Percentiles rank a stretch among this genome's conserved stretches.
Conservation (phyloP, 371 early-diverging fungal genomes). For the Rhizopus delemar region DNA sequence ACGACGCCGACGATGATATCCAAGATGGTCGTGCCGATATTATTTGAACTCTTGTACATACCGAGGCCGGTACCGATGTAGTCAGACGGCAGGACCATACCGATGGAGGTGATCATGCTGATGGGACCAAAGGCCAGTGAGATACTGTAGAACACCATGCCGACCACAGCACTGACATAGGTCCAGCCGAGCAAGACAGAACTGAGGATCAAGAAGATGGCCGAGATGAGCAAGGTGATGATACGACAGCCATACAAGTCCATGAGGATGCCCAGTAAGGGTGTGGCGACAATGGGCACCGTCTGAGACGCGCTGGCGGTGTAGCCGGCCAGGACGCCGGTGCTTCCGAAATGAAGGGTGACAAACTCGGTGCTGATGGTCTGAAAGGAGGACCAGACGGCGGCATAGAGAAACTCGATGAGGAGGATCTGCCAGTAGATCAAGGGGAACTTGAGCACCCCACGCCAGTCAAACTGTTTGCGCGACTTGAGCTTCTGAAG, state of each 20-base stretch:
- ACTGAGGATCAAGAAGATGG: constrained; percentile 32
- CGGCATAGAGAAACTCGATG: constrained; percentile 45
- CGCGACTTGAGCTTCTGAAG: constrained; percentile 18
- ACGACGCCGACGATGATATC: constrained; percentile 66
- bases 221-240: constrained; percentile 25
- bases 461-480: constrained; percentile 28
- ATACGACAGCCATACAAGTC: constrained; percentile 52
- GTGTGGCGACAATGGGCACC: constrained; percentile 65
- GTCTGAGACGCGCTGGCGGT: constrained; percentile 62
- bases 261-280: constrained; percentile 62
- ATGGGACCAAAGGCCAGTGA: constrained; percentile 70
- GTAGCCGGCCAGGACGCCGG: constrained; percentile 44
- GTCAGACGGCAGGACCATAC: constrained; percentile 56
- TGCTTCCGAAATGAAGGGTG: constrained; percentile 34
- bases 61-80: constrained; percentile 70
- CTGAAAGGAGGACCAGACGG: constrained; percentile 53
- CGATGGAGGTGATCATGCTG: constrained; percentile 62
- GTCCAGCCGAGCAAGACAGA: constrained; percentile 35
- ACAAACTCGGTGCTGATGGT: constrained; percentile 45
- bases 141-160: constrained; percentile 65
- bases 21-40: constrained; percentile 63
- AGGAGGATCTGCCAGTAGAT: constrained; percentile 43
- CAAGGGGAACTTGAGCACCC: constrained; percentile 39
- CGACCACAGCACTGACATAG: constrained; percentile 49
- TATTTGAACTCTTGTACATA: constrained; percentile 62